Evolutionary conservation across 2,329 filamentous ascomycete species (phyloP), one percentile per base, ranked within the genome.

Genomic region (Thelonectria rubi): DNA sequence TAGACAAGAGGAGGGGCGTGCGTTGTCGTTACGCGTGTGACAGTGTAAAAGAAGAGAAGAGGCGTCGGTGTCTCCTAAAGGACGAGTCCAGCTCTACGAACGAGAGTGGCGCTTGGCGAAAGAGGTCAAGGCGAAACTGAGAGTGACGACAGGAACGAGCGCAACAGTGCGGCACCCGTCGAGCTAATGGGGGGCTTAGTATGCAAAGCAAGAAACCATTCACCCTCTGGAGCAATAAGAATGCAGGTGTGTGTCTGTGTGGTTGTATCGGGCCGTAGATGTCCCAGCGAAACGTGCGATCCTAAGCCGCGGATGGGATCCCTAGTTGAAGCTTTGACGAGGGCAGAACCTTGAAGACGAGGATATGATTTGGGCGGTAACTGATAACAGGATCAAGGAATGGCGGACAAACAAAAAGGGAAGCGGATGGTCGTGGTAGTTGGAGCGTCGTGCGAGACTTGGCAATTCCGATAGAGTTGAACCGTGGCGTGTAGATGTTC

Each of bases 391-490:
- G 24, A 4, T 7, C 24, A 24, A 24, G 24, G 24, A 24, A 24
- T 24, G n/a, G 15, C 15, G 12, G 39, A 56, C n/a, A 48, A 18
- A 48, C 12, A 17, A 47, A 15, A 26, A 48, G 45, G 21, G 14
- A 48, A 32, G 5, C 8, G 26, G 30, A 30, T 14, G 30, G 30
- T 48, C 18, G 42, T 32, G 34, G 46, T 17, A 30, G n/a, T n/a
- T n/a, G 52, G 30, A 10, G 17, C 20, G 26, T 46, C 17, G 24
- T 24, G 21, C 32, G 54, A 24, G 54, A 56, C 47, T 43, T 48
- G 32, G 34, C 43, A 48, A 56, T 56, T 40, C 47, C 45, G 45
- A 49, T 56, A 43, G 53, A 55, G 54, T 56, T 56, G 54, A 24
- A 11, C 5, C 34, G 45, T 56, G 45, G 54, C 45, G 54, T 20